Percentiles rank a stretch among this genome's conserved stretches.
These are phyloP conservation scores for Pezicula rhizophila DNA, from an alignment of 2,329 filamentous ascomycete genomes.

Conservation along the genomic window DNA sequence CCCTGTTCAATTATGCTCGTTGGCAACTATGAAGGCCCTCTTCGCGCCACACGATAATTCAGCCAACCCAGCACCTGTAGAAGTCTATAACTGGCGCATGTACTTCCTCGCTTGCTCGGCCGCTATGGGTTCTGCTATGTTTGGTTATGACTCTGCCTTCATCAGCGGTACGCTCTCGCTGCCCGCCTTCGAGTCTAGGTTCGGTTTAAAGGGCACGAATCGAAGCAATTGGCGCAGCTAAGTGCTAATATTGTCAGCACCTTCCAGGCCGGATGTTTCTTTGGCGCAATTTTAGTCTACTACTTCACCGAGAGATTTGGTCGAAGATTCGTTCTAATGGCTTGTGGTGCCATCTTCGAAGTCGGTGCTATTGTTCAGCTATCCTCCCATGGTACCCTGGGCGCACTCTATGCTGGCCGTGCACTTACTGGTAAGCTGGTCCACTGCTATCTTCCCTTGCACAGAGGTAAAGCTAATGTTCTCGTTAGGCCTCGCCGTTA, in stretches of 20 bases:
- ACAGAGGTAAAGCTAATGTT: no score
- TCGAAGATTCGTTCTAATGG: background rate
- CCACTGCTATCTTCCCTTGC: no score
- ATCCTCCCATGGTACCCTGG: slow-evolving; percentile 4
- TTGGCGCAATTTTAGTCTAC: background rate
- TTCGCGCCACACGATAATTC: no score
- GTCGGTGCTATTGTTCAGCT: no score
- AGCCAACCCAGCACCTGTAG: no score
- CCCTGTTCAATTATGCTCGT: no score
- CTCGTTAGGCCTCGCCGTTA: slow-evolving; percentile 28
- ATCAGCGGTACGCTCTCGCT: background rate
- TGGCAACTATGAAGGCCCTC: no score
- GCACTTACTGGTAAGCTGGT: slow-evolving; percentile 31
- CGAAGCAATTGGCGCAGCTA: no score
- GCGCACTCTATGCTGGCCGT: slow-evolving; percentile 34
- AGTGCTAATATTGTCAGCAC: no score
- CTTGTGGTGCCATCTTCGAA: no score
- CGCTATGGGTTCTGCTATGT: slow-evolving; percentile 24
- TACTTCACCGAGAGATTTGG: background rate
- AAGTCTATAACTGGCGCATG: slow-evolving; percentile 24
- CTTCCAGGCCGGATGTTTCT: background rate
- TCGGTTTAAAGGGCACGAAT: background rate
- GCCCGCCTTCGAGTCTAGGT: background rate
- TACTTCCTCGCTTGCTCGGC: slow-evolving; percentile 22
- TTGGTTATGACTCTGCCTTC: slow-evolving; percentile 18